These are phyloP conservation scores for Craterostigma plantagineum DNA, from an alignment of 257 asterid genomes.

Conservation along the genomic window DNA sequence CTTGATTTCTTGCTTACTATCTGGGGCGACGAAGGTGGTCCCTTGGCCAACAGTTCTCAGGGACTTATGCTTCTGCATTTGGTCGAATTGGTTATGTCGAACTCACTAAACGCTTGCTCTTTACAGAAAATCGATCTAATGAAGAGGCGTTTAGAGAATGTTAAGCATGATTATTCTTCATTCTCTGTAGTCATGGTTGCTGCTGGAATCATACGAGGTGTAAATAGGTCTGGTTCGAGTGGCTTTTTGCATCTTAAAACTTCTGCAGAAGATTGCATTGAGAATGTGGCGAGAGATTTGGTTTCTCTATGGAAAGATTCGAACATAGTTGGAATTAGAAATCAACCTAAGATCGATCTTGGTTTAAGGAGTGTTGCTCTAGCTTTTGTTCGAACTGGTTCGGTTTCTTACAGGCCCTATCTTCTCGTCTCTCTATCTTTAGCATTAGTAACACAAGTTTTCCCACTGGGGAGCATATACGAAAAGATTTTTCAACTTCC, in stretches of 20 bases:
- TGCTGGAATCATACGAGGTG: slow-evolving; percentile 60
- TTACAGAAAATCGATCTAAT: slow-evolving; percentile 35
- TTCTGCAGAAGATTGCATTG: slow-evolving; percentile 41
- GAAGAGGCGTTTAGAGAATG: slow-evolving; percentile 26
- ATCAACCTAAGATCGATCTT: slow-evolving; percentile 19
- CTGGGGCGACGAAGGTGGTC: slow-evolving; percentile 50
- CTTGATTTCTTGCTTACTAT: slow-evolving; percentile 31
- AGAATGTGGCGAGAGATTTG: slow-evolving; percentile 23
- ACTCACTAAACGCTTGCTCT: slow-evolving; percentile 24
- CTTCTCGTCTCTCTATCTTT: slow-evolving; percentile 39
- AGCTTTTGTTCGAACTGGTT: slow-evolving; percentile 65
- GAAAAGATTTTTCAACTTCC: slow-evolving; percentile 22
- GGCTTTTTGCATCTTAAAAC: slow-evolving; percentile 24
- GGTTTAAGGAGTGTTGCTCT: slow-evolving; percentile 49
- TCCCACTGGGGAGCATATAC: slow-evolving; percentile 53
- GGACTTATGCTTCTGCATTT: slow-evolving; percentile 78
- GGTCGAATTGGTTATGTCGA: slow-evolving; percentile 71
- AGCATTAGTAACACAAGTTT: slow-evolving; percentile 51
- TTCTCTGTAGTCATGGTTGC: slow-evolving; percentile 63
- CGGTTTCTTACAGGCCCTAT: slow-evolving; percentile 32
- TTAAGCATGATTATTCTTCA: slow-evolving; percentile 26
- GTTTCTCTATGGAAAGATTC: slow-evolving; percentile 18
- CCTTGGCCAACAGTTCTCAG: slow-evolving; percentile 26
- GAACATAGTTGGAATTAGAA: slow-evolving; percentile 6
- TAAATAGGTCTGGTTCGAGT: slow-evolving; percentile 51